These are phyloP conservation scores for Clavispora asparagi DNA, from an alignment of 805 yeast species.

Conservation along the genomic window DNA sequence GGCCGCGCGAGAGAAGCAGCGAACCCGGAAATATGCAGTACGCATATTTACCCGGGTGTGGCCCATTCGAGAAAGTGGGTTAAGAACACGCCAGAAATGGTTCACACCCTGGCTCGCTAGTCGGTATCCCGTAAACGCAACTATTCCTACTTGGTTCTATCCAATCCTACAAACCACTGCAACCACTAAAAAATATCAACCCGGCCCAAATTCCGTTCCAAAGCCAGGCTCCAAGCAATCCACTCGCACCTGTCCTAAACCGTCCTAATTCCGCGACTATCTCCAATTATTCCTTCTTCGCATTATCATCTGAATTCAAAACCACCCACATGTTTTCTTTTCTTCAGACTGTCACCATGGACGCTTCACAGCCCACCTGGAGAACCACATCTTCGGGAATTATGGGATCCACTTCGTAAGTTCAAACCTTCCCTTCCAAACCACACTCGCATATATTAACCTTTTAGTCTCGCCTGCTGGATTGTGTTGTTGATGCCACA, in stretches of 20 bases:
- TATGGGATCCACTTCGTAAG: conserved; percentile 60
- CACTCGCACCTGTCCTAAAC: not conserved
- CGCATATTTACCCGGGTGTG: not conserved
- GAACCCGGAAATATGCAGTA: not conserved
- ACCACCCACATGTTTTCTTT: conserved; percentile 3
- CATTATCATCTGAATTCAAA: not conserved
- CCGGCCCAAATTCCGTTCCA: not conserved
- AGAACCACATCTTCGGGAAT: conserved; percentile 52
- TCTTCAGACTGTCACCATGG: not conserved
- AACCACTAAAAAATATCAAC: not conserved
- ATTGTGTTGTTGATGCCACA: conserved; percentile 72
- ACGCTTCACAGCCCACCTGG: conserved; percentile 4
- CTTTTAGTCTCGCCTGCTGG: conserved; percentile 64
- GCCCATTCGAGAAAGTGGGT: not conserved
- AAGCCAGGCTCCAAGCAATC: not conserved
- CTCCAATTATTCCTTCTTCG: not conserved
- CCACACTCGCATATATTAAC: conserved; percentile 3
- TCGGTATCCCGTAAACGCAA: too few species aligned
- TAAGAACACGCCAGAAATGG: too few species aligned
- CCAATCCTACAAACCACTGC: too few species aligned
- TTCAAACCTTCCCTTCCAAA: conserved; percentile 2
- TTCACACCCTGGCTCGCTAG: too few species aligned
- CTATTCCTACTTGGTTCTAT: too few species aligned
- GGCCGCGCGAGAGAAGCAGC: not conserved
- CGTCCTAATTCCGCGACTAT: not conserved